Evolutionary conservation across 2,329 filamentous ascomycete species (phyloP), one percentile per base, ranked within the genome.

Genomic region (Aspergillus arachidicola): DNA sequence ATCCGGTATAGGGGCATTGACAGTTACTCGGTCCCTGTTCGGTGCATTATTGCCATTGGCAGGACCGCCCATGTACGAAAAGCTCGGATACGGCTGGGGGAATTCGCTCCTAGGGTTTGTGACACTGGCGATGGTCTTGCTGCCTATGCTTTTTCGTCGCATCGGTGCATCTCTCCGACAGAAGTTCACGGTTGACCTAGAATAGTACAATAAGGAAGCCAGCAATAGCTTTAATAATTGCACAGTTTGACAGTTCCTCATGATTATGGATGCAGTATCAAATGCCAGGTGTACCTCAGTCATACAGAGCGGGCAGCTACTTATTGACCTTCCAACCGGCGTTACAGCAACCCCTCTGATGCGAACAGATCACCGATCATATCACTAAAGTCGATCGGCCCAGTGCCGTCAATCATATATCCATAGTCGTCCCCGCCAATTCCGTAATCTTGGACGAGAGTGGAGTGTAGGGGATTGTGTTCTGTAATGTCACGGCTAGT

Each of bases 1-100:
- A 0, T 79, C 75, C 57, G 83, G 83, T 0, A 82, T 83, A 21
- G 85, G 84, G 0, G 84, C 83, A 0, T 80, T 83, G 19, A 83
- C 84, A 0, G 80, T 87, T 4, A 75, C 86, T 12, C 78, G 86
- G 46, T 85, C 82, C 2, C 73, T 88, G 1, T 28, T 60, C 4
- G 64, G 64, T 3, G 61, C 58, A 12, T 26, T 60, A 19, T 45
- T 60, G 48, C 58, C 58, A 11, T 36, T 60, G 26, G 60, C 56
- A 26, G 60, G 60, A 5, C 57, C 60, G 11, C 48, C 45, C 21
- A 60, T 63, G 50, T 63, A 56, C 23, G 32, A 36, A 21, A 45
- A 43, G n/a, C 43, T 63, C 21, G 61, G 58, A 12, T 54, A 56
- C 19, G 57, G 61, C 14, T 60, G 61, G 61, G 61, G 57, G 11